Evolutionary conservation across 371 early-diverging fungal species (phyloP).

Genomic region (Mortierella sp.): DNA sequence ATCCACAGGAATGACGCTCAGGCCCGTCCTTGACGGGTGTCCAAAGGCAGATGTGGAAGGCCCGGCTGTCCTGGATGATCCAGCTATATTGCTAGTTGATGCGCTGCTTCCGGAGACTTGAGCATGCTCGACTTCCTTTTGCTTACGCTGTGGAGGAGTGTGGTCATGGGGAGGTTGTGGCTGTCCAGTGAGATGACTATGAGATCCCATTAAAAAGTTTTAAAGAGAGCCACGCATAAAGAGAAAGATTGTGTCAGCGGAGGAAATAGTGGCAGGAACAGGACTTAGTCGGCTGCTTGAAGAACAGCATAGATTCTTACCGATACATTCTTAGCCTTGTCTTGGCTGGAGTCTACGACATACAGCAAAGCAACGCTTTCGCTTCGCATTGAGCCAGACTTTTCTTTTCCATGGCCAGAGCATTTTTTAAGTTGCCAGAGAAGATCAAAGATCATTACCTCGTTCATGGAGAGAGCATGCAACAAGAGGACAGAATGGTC

Average conservation of each 20-base stretch:
- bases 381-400: not conserved
- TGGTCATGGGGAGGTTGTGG: constrained; percentile 29
- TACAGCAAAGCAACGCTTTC: not conserved
- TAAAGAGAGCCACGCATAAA: constrained; percentile 3
- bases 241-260: not conserved
- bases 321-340: constrained; percentile 38
- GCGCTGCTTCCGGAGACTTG: not conserved
- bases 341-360: constrained; percentile 32
- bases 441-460: constrained; percentile 12
- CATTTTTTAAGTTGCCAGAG: not conserved
- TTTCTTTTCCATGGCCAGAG: not conserved
- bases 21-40: not conserved
- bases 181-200: constrained; percentile 48
- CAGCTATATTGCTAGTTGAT: not conserved
- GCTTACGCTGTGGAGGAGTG: constrained; percentile 22
- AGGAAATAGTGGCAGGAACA: not conserved
- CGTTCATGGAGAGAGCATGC: constrained; percentile 48
- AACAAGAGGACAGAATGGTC: constrained; percentile 31
- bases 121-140: constrained; percentile 11
- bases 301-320: no score
- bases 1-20: constrained; percentile 24
- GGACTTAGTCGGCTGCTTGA: no score
- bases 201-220: not conserved
- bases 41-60: not conserved
- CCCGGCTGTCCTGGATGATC: not conserved